Base-by-base conservation (phyloP, 805 yeast species). In the Cyberlindnera misumaiensis region DNA sequence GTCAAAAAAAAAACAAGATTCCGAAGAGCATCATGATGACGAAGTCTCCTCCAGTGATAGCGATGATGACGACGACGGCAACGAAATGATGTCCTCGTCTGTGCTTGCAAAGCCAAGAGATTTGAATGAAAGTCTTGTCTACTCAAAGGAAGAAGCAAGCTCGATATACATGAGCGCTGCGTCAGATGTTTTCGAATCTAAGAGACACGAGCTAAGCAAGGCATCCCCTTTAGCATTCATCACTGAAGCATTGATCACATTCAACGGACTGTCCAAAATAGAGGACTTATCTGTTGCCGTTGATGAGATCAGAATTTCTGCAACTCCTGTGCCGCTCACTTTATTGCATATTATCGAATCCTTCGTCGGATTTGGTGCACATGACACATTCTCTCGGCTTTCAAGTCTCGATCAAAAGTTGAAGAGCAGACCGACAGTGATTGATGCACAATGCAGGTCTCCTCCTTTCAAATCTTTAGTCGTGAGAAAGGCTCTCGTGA, bases 161-260 rank as follows among this genome's bases (percentile, higher is more conserved):
- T 78, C 88, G 3, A 70, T 85, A 14, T 86, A 83, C 53, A 77
- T 84, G 89, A 84, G 94, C 58, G 94, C 95, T 2, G 66, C 81
- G 10, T 77, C 85, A 0, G 69, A 72, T 35, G 53, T 75, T 2
- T 62, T 69, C 35, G 55, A 48, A 17, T 46, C 55, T 3, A 42
- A 44, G 28, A 43, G 40, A 10, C 29, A 42, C 11, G 42, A 39
- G 15, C 30, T 35, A 48, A 48, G 25, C 30, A 20, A 26, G 5
- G 32, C 45, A 6, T 26, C 50, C 6, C 43, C 45, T 6, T 32
- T 60, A 3, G 35, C 62, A 0, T 47, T 36, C 36, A 40, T 56
- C 9, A 70, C 72, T 47, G 39, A 52, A 9, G 45, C 70, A 5
- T 55, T 54, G 3, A 40, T 73, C 2, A 60, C 65, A 4, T 78